Evolutionary conservation across 345 rosid genomes (phyloP), one percentile per base, ranked within the genome.

Genomic region (Dovyalis caffra): DNA sequence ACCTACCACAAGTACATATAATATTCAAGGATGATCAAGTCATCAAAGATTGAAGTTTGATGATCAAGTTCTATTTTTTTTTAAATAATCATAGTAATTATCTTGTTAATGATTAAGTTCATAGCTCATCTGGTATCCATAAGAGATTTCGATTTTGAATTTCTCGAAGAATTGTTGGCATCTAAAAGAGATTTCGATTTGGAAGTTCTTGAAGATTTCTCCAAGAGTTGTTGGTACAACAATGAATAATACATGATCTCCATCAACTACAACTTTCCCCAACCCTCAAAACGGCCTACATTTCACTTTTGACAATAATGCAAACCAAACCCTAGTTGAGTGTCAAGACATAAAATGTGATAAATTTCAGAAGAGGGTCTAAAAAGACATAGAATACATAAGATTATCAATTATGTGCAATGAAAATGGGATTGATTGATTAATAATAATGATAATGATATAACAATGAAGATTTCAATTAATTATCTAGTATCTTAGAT

Each of bases 361-460:
- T 20, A 5, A 25, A 33, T 1, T 64, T 34, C 11, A 16, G 14
- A 4, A 5, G 37, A 8, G 9, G 12, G 32, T 35, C 34, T n/a
- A 29, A 12, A 31, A 63, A 63, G 32, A 31, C 20, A 28, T 14
- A 31, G 34, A 7, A 33, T 26, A 73, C 37, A 56, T 60, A 47
- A 43, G 43, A 51, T 23, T 5, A 74, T 53, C 45, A 80, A 56
- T 72, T 70, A 79, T 76, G 40, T 69, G 70, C 83, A 69, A 74
- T 70, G 64, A 47, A 66, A 66, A 37, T 66, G 69, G 32, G 69
- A 15, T 45, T 47, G 23, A 16, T n/a, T 12, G 28, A n/a, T n/a
- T 3, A 15, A 53, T 10, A 28, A 61, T 25, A 45, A 43, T 68
- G 18, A n/a, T 37, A 35, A 66, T 23, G n/a, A 34, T n/a, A n/a